Conservation (phyloP, 164 flowering plant genomes). For the Vitis rotundifolia region DNA sequence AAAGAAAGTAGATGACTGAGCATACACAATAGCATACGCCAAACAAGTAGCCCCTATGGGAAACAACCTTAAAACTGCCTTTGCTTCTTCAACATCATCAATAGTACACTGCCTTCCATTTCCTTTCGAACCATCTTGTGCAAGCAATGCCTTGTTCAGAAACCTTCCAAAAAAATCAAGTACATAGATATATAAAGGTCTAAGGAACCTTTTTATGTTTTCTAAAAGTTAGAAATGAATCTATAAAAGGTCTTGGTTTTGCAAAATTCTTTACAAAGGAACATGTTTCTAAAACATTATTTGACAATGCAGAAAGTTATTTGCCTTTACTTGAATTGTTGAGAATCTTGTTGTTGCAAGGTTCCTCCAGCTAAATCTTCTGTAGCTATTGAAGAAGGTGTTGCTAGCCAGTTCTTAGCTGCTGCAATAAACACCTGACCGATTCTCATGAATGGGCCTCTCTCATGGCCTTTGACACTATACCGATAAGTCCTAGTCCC, state of each 20-base stretch:
- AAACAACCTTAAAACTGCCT: slow-evolving; percentile 26
- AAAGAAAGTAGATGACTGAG: slow-evolving; percentile 39
- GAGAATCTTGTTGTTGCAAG: slow-evolving; percentile 10
- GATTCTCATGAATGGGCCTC: slow-evolving; percentile 43
- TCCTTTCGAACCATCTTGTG: slow-evolving; percentile 13
- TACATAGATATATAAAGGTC: no score
- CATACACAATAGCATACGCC: slow-evolving; percentile 33
- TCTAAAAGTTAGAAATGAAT: no score
- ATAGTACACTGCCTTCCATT: slow-evolving; percentile 10
- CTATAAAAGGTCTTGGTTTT: no score
- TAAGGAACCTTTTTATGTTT: no score
- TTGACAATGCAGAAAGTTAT: no score
- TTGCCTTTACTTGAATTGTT: slow-evolving; percentile 36
- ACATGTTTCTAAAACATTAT: no score
- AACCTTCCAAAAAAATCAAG: slow-evolving; percentile 20
- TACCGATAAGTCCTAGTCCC: slow-evolving; percentile 9
- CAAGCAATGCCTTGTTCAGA: slow-evolving; percentile 35
- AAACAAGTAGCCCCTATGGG: slow-evolving; percentile 37
- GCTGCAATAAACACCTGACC: slow-evolving; percentile 48
- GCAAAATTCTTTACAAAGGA: no score
- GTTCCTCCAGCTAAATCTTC: slow-evolving; percentile 24
- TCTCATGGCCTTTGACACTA: slow-evolving; percentile 2
- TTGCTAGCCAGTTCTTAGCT: slow-evolving; percentile 30
- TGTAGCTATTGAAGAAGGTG: slow-evolving; percentile 5
- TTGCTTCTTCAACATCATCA: slow-evolving; percentile 41